These are phyloP conservation scores for Grifola frondosa DNA, from an alignment of 1,284 basidiomycete genomes.

Conservation along the genomic window DNA sequence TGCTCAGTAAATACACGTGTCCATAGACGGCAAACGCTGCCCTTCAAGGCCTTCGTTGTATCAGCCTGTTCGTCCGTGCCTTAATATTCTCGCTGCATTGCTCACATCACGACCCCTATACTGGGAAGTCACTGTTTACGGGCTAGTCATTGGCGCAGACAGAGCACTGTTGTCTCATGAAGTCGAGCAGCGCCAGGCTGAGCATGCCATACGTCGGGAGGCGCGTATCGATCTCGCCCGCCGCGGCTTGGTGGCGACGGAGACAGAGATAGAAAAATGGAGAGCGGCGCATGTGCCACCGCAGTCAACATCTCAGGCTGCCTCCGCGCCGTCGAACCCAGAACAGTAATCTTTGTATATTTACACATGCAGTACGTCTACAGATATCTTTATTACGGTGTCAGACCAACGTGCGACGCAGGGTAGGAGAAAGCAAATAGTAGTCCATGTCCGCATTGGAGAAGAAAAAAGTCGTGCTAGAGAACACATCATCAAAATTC, in stretches of 20 bases:
- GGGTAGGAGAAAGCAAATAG: background rate
- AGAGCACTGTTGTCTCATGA: constrained; percentile 74
- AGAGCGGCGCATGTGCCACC: constrained; percentile 39
- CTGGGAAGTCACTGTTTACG: constrained; percentile 56
- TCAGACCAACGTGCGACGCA: too few species aligned
- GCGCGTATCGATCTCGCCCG: constrained; percentile 75
- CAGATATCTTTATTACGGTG: constrained; percentile 6
- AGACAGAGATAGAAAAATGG: constrained; percentile 83
- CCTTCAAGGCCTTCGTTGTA: constrained; percentile 77
- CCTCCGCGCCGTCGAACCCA: constrained; percentile 1
- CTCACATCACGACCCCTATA: background rate
- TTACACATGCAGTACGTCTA: constrained; percentile 5
- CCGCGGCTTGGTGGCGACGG: constrained; percentile 75
- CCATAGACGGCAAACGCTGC: constrained; percentile 71
- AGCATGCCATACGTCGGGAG: constrained; percentile 68
- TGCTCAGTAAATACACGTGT: background rate
- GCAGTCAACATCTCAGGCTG: constrained; percentile 3
- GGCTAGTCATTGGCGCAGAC: constrained; percentile 76
- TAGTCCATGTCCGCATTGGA: constrained; percentile 4
- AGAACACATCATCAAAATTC: too few species aligned
- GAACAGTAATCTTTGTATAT: background rate
- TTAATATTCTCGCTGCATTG: background rate
- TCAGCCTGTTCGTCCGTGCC: constrained; percentile 46
- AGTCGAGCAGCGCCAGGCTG: constrained; percentile 58
- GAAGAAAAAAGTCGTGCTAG: background rate